Evolutionary conservation across 2,329 filamentous ascomycete genomes (phyloP).

Genomic region (Aureobasidium sp.): DNA sequence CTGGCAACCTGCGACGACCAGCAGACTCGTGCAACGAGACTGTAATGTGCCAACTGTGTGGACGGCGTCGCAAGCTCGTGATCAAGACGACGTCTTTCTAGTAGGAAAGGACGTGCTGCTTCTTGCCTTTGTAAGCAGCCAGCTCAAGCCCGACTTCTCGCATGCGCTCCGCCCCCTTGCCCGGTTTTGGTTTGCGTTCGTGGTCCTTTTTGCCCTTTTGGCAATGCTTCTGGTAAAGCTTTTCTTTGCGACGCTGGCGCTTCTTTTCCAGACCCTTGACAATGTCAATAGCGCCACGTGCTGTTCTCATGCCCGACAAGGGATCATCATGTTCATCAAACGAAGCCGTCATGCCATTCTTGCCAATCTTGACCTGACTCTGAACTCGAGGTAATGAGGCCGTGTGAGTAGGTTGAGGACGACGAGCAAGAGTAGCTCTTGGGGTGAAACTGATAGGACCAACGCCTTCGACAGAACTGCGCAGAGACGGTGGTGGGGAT

Average conservation of each 20-base stretch:
- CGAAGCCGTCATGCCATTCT: not conserved
- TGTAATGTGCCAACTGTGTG: slow-evolving; percentile 14
- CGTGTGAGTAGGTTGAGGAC: slow-evolving; percentile 66
- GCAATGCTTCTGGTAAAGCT: slow-evolving; percentile 84
- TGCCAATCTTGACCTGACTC: slow-evolving; percentile 14
- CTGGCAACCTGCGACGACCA: slow-evolving; percentile 19
- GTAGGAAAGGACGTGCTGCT: slow-evolving; percentile 43
- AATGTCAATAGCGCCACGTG: slow-evolving; percentile 89
- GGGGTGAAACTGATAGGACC: slow-evolving; percentile 29
- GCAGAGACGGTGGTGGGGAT: slow-evolving; percentile 61
- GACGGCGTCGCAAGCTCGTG: slow-evolving; percentile 17
- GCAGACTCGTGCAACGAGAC: slow-evolving; percentile 11
- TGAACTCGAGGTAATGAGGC: slow-evolving; percentile 72
- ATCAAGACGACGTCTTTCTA: slow-evolving; percentile 22
- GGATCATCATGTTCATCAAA: slow-evolving; percentile 35
- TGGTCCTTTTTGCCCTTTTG: slow-evolving; percentile 63
- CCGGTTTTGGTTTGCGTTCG: slow-evolving; percentile 54
- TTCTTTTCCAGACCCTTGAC: slow-evolving; percentile 95
- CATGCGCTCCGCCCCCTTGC: slow-evolving; percentile 90
- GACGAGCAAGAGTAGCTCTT: slow-evolving; percentile 21
- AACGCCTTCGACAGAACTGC: slow-evolving; percentile 33
- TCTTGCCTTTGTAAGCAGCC: slow-evolving; percentile 68
- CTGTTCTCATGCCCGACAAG: slow-evolving; percentile 54
- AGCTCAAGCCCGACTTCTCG: slow-evolving; percentile 81
- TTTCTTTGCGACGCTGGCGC: slow-evolving; percentile 85